phyloP scores from a whole-genome alignment of 768 basidiomycete genomes.

The Leucogyrophana mollusca region DNA sequence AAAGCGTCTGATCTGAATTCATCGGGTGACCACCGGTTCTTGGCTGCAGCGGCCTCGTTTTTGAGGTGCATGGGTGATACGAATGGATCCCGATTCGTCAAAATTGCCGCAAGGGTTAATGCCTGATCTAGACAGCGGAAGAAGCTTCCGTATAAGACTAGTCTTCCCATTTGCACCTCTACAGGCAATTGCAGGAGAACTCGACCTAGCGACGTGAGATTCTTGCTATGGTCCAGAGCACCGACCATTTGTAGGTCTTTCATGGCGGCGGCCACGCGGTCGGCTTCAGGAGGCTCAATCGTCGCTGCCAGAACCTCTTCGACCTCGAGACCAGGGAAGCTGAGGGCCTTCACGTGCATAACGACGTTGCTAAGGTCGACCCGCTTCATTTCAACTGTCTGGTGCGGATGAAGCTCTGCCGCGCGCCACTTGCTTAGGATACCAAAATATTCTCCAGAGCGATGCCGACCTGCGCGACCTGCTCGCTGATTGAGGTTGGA shows the following conservation, averaged over 20 bases:
- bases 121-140: conserved; percentile 91
- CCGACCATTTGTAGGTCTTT: conserved; percentile 80
- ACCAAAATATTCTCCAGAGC: conserved; percentile 89
- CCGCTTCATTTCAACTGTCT: conserved; percentile 94
- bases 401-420: conserved; percentile 66
- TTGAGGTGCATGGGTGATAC: conserved; percentile 78
- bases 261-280: conserved; percentile 79
- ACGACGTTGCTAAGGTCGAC: conserved; percentile 88
- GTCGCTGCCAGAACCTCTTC: conserved; percentile 82
- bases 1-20: conserved; percentile 86
- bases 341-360: conserved; percentile 94
- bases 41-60: conserved; percentile 64
- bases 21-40: conserved; percentile 74
- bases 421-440: conserved; percentile 68
- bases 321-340: conserved; percentile 81
- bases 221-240: conserved; percentile 73
- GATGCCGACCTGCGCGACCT: conserved; percentile 89
- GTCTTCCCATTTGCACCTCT: conserved; percentile 85
- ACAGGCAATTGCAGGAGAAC: conserved; percentile 89
- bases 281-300: conserved; percentile 85
- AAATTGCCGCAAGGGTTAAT: conserved; percentile 86
- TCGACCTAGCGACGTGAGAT: conserved; percentile 82
- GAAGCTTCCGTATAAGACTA: conserved; percentile 88
- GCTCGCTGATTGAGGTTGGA: conserved; percentile 91
- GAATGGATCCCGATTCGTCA: conserved; percentile 91